phyloP scores from a whole-genome alignment of 208 protist species.

The Acanthamoeba culbertsoni region DNA sequence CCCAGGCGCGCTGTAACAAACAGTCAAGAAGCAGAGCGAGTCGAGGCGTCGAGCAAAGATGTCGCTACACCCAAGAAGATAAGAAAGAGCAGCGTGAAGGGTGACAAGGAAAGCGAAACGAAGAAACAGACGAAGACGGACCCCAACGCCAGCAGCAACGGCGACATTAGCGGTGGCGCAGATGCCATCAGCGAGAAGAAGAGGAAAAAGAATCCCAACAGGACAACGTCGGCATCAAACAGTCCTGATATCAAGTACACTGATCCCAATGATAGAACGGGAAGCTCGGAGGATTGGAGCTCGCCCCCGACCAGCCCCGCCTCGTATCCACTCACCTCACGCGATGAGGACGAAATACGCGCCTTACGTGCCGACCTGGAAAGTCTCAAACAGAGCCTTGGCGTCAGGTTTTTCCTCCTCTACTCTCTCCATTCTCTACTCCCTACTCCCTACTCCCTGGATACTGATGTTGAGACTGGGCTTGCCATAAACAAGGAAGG shows the following conservation, averaged over 20 bases:
- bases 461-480: too few relatives aligned
- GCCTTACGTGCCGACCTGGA: background rate
- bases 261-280: background rate
- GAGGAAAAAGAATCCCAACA: too few relatives aligned
- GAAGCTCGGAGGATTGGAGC: background rate
- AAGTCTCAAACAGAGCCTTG: background rate
- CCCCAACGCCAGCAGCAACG: too few relatives aligned
- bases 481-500: too few relatives aligned
- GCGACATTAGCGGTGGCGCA: background rate
- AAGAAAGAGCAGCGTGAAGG: background rate
- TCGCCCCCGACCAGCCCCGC: background rate
- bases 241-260: too few relatives aligned
- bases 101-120: background rate
- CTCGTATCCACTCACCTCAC: background rate
- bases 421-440: background rate
- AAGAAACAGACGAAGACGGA: too few relatives aligned
- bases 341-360: background rate
- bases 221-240: too few relatives aligned
- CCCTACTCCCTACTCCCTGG: too few relatives aligned
- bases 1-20: too few relatives aligned
- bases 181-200: background rate
- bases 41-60: background rate
- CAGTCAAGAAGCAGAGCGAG: background rate
- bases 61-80: background rate
- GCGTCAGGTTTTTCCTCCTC: background rate